A percentile compares a stretch with the other conserved stretches of the same genome.
phyloP scores from a whole-genome alignment of 768 basidiomycete species.

The Mycena belliarum region DNA sequence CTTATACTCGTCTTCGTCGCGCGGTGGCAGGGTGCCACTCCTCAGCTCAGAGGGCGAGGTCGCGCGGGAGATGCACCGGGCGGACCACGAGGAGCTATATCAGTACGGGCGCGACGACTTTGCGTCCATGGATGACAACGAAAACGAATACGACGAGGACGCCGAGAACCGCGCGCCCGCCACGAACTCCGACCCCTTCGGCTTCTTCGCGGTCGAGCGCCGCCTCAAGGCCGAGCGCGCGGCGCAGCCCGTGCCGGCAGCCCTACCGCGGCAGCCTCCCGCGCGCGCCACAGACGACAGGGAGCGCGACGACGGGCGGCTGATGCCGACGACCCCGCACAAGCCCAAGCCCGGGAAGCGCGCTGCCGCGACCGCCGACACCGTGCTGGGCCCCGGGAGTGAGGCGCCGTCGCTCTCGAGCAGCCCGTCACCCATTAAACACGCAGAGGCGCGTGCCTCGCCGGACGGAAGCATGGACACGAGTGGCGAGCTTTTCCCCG shows the following conservation, averaged over 20 bases:
- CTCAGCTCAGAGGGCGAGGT: conserved; percentile 9
- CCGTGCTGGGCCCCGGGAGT: conserved; percentile 36
- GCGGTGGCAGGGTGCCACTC: not conserved
- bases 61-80: conserved; percentile 3
- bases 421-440: conserved; percentile 41
- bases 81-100: not conserved
- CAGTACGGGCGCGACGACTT: conserved; percentile 2
- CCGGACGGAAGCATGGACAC: not conserved
- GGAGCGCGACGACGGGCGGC: conserved; percentile 18
- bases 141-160: conserved; percentile 19
- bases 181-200: conserved; percentile 52
- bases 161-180: conserved; percentile 18
- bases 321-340: conserved; percentile 36
- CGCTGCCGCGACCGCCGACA: conserved; percentile 30
- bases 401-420: conserved; percentile 33
- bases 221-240: conserved; percentile 47
- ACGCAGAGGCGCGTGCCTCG: not conserved
- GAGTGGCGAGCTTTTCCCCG: not conserved
- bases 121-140: conserved; percentile 1
- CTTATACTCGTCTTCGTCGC: conserved; percentile 8
- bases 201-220: conserved; percentile 55
- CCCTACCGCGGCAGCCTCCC: conserved; percentile 23
- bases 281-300: conserved; percentile 17
- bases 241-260: conserved; percentile 1
- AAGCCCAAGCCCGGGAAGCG: conserved; percentile 32